phyloP scores from a whole-genome alignment of 768 basidiomycete genomes.

The Boletellus ananas region DNA sequence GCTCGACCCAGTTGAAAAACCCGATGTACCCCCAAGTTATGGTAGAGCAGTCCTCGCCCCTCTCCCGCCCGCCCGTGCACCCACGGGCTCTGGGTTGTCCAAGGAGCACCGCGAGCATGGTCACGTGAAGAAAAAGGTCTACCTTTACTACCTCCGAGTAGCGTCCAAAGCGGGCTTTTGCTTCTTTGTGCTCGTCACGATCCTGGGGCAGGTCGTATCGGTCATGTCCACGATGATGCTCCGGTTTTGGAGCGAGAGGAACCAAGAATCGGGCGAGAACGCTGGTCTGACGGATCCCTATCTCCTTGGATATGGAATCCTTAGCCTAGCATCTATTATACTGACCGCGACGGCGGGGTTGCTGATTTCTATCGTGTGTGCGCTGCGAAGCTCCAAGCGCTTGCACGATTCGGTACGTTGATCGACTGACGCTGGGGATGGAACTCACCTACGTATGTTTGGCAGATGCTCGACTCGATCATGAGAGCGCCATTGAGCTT shows the following conservation, averaged over 20 bases:
- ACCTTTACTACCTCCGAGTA: slow-evolving; percentile 72
- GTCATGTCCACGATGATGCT: background rate
- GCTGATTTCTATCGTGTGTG: background rate
- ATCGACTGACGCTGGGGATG: background rate
- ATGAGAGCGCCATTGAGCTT: slow-evolving; percentile 73
- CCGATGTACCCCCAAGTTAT: slow-evolving; percentile 53
- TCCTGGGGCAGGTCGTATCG: background rate
- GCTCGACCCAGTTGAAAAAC: slow-evolving; percentile 41
- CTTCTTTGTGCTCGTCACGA: background rate
- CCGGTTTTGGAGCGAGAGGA: background rate
- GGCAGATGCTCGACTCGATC: slow-evolving; percentile 57
- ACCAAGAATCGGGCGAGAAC: background rate
- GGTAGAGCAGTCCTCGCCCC: slow-evolving; percentile 49
- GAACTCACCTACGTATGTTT: background rate
- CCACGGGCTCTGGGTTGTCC: slow-evolving; percentile 44
- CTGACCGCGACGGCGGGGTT: background rate
- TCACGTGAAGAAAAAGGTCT: slow-evolving; percentile 73
- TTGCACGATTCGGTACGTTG: background rate
- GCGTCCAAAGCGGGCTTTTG: slow-evolving; percentile 49
- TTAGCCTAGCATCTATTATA: background rate
- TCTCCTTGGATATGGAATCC: background rate
- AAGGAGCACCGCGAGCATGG: slow-evolving; percentile 80
- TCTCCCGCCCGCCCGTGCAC: slow-evolving; percentile 36
- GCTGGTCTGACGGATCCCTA: background rate
- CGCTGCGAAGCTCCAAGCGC: background rate